Conservation (phyloP, 805 yeast species). For the Tetrapisispora phaffii region DNA sequence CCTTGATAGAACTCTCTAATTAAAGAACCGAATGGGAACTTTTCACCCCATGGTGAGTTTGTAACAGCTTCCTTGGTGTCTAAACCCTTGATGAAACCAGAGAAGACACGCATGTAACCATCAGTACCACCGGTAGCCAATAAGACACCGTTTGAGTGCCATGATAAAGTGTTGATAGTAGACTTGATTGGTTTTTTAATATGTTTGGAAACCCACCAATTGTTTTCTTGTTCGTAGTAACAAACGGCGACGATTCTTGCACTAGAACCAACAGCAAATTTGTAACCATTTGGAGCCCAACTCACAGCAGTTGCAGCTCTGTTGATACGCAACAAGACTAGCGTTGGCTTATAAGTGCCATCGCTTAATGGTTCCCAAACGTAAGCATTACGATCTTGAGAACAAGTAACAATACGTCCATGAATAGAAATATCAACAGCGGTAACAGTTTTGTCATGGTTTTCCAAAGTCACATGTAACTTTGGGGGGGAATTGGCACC, state of each 20-base stretch:
- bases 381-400: slow-evolving; percentile 94
- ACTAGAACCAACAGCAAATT: slow-evolving; percentile 95
- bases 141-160: slow-evolving; percentile 91
- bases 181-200: slow-evolving; percentile 90
- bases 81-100: slow-evolving; percentile 79
- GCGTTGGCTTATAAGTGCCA: slow-evolving; percentile 67
- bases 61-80: slow-evolving; percentile 47
- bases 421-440: slow-evolving; percentile 84
- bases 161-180: slow-evolving; percentile 68
- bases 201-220: slow-evolving; percentile 99
- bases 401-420: slow-evolving; percentile 90
- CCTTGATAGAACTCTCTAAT: slow-evolving; percentile 41
- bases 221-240: slow-evolving; percentile 90
- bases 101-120: slow-evolving; percentile 82
- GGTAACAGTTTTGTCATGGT: slow-evolving; percentile 90
- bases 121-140: slow-evolving; percentile 89
- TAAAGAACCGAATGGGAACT: slow-evolving; percentile 86
- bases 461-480: slow-evolving; percentile 56
- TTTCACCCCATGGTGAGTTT: slow-evolving; percentile 84
- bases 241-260: slow-evolving; percentile 92
- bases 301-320: slow-evolving; percentile 90
- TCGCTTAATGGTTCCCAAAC: slow-evolving; percentile 80
- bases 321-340: slow-evolving; percentile 84
- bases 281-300: slow-evolving; percentile 93
- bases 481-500: slow-evolving; percentile 42